These are phyloP conservation scores for Heteromeles arbutifolia DNA, from an alignment of 306 rosid genomes.

Conservation along the genomic window DNA sequence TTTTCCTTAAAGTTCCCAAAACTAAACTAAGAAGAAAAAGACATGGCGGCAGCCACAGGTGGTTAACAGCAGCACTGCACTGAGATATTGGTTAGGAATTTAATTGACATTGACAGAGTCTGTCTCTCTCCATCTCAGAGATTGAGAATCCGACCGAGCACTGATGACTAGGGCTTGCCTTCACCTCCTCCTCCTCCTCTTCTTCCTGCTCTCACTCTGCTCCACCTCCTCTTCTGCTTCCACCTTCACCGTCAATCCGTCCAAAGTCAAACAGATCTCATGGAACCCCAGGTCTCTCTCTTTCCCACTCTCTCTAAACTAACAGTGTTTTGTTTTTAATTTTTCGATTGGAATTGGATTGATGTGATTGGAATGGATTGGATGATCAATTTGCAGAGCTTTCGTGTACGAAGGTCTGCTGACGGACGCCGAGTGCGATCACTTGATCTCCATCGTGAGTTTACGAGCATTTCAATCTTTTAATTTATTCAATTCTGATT, in stretches of 20 bases:
- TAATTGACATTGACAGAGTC: not conserved
- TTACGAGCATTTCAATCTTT: not conserved
- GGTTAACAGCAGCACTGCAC: not conserved
- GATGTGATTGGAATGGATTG: not conserved
- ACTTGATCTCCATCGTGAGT: constrained; percentile 85
- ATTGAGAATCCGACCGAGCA: constrained; percentile 1
- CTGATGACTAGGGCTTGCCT: constrained; percentile 33
- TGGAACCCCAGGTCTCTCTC: constrained; percentile 74
- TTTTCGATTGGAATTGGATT: not conserved
- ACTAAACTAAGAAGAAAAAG: too few relatives aligned
- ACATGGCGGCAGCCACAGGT: not conserved
- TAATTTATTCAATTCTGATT: not conserved
- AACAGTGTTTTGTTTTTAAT: not conserved
- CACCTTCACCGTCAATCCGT: constrained; percentile 74
- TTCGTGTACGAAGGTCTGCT: constrained; percentile 85
- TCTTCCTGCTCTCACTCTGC: constrained; percentile 32
- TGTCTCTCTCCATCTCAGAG: not conserved
- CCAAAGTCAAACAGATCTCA: constrained; percentile 89
- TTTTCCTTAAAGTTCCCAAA: too few relatives aligned
- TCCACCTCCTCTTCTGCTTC: constrained; percentile 61
- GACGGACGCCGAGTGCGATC: constrained; percentile 85
- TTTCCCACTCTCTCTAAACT: not conserved
- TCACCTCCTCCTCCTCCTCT: constrained; percentile 18
- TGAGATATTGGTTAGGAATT: not conserved
- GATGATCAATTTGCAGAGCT: constrained; percentile 53